phyloP scores from a whole-genome alignment of 2,329 filamentous ascomycete genomes.

The Zymoseptoria brevis region DNA sequence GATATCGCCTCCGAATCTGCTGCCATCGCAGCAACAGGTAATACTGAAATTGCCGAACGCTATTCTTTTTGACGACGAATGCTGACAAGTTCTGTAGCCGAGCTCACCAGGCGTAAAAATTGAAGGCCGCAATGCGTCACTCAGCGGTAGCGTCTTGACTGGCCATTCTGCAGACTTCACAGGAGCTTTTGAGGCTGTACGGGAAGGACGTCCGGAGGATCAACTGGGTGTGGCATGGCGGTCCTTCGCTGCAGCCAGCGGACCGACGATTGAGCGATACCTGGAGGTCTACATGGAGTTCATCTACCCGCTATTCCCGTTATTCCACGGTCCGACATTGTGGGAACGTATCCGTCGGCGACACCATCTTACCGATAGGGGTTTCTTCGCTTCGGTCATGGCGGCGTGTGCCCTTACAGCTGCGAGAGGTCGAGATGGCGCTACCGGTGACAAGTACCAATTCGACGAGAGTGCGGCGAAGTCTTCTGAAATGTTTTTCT shows the following conservation, averaged over 20 bases:
- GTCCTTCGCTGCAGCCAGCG: slow-evolving; percentile 35
- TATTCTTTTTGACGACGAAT: not conserved
- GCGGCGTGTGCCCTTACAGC: slow-evolving; percentile 45
- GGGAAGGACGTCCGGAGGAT: slow-evolving; percentile 21
- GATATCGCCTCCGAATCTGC: slow-evolving; percentile 16
- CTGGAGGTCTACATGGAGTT: slow-evolving; percentile 46
- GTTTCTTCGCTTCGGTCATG: slow-evolving; percentile 46
- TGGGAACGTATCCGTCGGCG: slow-evolving; percentile 33
- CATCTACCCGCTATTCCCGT: slow-evolving; percentile 47
- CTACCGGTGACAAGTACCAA: slow-evolving; percentile 31
- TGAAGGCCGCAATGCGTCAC: slow-evolving; percentile 5
- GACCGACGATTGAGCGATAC: slow-evolving; percentile 33
- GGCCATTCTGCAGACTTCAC: slow-evolving; percentile 11
- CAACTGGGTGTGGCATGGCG: slow-evolving; percentile 31
- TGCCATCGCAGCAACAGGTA: slow-evolving; percentile 16
- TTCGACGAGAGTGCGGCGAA: slow-evolving; percentile 15
- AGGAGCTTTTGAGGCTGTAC: slow-evolving; percentile 16
- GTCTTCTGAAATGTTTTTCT: slow-evolving; percentile 39
- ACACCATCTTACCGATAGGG: slow-evolving; percentile 38
- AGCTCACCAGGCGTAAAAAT: slow-evolving; percentile 13
- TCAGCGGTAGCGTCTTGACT: not conserved
- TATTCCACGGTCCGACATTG: slow-evolving; percentile 44
- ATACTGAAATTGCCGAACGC: not conserved
- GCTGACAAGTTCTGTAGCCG: slow-evolving; percentile 5
- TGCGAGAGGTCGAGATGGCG: slow-evolving; percentile 44